Evolutionary conservation across 2,329 filamentous ascomycete genomes (phyloP).

Genomic region (Diaporthe vexans): DNA sequence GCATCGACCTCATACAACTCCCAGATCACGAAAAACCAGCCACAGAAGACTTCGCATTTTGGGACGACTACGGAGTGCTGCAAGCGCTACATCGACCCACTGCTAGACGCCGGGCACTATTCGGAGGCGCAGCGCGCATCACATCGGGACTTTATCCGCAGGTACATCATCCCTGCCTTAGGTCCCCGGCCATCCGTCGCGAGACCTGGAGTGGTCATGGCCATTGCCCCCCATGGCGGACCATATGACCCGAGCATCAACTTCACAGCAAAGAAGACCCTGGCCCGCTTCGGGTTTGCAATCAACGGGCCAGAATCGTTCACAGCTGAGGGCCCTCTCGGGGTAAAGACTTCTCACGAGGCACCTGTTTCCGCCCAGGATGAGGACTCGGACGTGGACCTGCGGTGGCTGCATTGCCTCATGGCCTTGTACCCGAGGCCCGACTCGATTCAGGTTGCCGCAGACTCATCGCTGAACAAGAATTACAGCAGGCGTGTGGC

Average conservation of each 20-base stretch:
- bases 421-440: background rate
- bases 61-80: slow-evolving; percentile 9
- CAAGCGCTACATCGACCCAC: background rate
- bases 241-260: background rate
- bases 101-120: background rate
- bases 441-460: background rate
- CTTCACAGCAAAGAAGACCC: background rate
- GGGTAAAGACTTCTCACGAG: background rate
- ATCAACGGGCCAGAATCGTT: background rate
- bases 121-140: background rate
- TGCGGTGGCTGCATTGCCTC: background rate
- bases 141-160: background rate
- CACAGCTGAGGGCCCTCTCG: background rate
- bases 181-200: background rate
- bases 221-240: background rate
- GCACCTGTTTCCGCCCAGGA: background rate
- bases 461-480: background rate
- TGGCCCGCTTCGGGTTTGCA: background rate
- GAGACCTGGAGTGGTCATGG: background rate
- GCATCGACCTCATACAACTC: background rate
- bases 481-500: slow-evolving; percentile 11
- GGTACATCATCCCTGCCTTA: background rate
- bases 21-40: background rate
- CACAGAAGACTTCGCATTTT: background rate
- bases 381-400: background rate